Evolutionary conservation across 2,329 filamentous ascomycete species (phyloP).

Genomic region (Sporothrix variecibatus): DNA sequence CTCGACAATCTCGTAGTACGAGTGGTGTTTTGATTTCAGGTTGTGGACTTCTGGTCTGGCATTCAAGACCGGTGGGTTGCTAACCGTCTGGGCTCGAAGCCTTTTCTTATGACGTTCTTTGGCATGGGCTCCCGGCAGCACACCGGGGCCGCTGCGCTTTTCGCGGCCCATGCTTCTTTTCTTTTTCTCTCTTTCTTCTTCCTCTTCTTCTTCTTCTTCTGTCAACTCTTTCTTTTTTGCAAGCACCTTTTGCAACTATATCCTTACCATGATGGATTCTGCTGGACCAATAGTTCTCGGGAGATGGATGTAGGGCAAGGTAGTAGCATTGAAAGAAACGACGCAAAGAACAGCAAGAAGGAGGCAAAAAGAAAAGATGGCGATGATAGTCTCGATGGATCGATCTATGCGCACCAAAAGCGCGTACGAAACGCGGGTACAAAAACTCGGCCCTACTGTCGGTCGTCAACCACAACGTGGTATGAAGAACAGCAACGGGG

Average conservation of each 20-base stretch:
- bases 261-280: constrained; percentile 32
- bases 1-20: constrained; percentile 65
- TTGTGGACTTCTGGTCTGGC: constrained; percentile 36
- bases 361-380: neutral
- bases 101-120: constrained; percentile 39
- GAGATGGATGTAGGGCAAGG: neutral
- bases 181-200: constrained; percentile 30
- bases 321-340: neutral
- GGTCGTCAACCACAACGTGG: constrained; percentile 14
- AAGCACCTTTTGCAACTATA: constrained; percentile 16
- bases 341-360: neutral
- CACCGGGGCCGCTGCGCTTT: constrained; percentile 31
- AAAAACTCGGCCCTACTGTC: neutral
- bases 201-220: constrained; percentile 23
- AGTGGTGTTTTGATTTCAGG: constrained; percentile 58
- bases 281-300: neutral
- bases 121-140: constrained; percentile 35
- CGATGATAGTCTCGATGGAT: neutral
- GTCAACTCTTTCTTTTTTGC: constrained; percentile 30
- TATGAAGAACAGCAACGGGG: neutral
- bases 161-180: constrained; percentile 37
- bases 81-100: constrained; percentile 35
- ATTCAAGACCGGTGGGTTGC: constrained; percentile 35
- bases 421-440: neutral
- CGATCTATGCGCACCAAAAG: neutral